Evolutionary conservation across 305 asterid genomes (phyloP), one percentile per base, ranked within the genome.

Genomic region (Nicotiana rustica): DNA sequence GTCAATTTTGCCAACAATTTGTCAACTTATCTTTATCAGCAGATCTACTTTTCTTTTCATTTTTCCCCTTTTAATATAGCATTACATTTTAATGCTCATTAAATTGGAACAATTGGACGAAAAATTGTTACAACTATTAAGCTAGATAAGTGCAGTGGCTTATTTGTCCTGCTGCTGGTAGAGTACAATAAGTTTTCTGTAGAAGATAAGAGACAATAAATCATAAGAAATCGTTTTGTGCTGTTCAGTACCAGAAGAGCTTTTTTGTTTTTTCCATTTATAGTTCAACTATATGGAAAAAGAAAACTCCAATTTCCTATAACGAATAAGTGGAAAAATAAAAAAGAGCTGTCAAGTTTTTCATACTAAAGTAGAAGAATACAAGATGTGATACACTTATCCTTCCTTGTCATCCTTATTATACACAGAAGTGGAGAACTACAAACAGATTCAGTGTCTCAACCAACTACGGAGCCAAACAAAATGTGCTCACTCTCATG

Each of bases 361-460:
- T 67, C 55, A 68, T 35, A n/a, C 76, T 17, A n/a, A 68, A 35
- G 31, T 68, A 36, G 55, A 68, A 68, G 29, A 35, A 36, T 2
- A 36, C 73, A 67, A 67, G 36, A 67, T 67, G 66, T 60, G 29
- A 7, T 18, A 33, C 3, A 12, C 73, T 31, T 33, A 18, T 67
- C 73, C 73, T 14, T 67, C 73, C 73, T 67, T 33, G 7, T 33
- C 19, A 9, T 67, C 49, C 25, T 33, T 12, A 67, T 67, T 68
- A 68, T 7, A 15, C 76, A 35, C 29, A 68, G 31, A 68, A 68
- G 76, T 9, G 55, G 76, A 67, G 52, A 35, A n/a, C 76, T 17
- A 68, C 55, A 68, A 68, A 68, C 4, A 68, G 29, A 68, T 36
- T n/a, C 29, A 38, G 49, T 68, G 56, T 67, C 76, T 36, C 76